Conservation (phyloP, 2,329 filamentous ascomycete genomes). For the Cytospora chrysosperma region DNA sequence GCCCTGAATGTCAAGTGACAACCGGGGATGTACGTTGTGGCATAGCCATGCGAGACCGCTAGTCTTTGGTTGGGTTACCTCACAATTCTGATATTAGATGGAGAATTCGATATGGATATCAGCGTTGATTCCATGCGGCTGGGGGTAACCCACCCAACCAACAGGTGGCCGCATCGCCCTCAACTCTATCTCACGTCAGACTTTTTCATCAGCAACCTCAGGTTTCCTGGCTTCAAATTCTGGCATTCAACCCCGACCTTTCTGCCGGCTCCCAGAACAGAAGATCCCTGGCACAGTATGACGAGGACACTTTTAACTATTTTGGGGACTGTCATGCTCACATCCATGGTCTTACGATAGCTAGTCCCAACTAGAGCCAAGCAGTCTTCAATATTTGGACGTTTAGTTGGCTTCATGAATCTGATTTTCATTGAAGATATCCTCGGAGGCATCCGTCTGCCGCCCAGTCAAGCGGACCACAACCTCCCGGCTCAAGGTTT, state of each 20-base stretch:
- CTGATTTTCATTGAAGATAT: too few species aligned
- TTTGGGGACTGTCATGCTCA: not conserved
- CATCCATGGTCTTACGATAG: too few species aligned
- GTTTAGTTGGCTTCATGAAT: not conserved
- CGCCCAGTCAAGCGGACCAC: not conserved
- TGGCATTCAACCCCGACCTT: not conserved
- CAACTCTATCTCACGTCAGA: conserved; percentile 23
- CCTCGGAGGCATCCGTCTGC: not conserved
- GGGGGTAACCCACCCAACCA: conserved; percentile 16
- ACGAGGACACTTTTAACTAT: not conserved
- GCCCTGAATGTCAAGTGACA: not conserved
- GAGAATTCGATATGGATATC: conserved; percentile 4
- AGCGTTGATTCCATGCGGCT: conserved; percentile 14
- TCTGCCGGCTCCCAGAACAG: not conserved
- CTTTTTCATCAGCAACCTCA: conserved; percentile 12
- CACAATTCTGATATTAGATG: not conserved
- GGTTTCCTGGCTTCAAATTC: conserved; percentile 3
- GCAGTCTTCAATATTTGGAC: not conserved
- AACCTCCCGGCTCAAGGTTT: not conserved
- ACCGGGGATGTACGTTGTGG: not conserved
- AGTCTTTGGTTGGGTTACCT: conserved; percentile 16
- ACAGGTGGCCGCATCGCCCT: conserved; percentile 4
- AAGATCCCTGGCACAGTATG: not conserved
- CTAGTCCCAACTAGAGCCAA: not conserved
- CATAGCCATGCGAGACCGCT: conserved; percentile 18